Base-by-base conservation (phyloP, 2,329 filamentous ascomycete genomes). In the Ophiostoma montium region DNA sequence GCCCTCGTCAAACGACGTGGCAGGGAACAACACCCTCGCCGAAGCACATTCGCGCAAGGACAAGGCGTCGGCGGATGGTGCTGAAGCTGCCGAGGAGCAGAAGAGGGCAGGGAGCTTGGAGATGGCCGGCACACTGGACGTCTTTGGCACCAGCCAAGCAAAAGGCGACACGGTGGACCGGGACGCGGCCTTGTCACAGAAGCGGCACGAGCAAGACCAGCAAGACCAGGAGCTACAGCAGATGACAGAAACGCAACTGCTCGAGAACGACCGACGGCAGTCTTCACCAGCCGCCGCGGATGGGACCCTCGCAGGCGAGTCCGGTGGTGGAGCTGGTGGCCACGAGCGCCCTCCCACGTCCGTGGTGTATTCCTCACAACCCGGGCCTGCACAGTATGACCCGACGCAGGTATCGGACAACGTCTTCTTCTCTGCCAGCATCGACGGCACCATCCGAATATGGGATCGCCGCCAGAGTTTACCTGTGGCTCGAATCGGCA, bases 391-490 rank as follows among this genome's bases (percentile, higher is more conserved):
- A 3, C 69, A 70, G 33, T 65, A 70, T 53, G 76, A 79, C 53
- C 67, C 70, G 0, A 70, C 72, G 1, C 76, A 78, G 56, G 76
- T 76, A 23, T 86, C 78, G 0, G 79, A 88, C 54, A 84, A 78
- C 5, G 89, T 84, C 0, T 98, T 98, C 62, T 72, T 98, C 47
- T 86, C 89, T 23, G 85, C 92, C 2, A 84, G 86, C 3, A 86
- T 90, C 9, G 84, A 96, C 65, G 89, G 90, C 48, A 82, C 81
- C 0, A 71, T 98, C 41, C 82, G 88, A n/a, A 80, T 98, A 56
- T 98, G 92, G 90, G 94, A 98, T 60, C 72, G 82, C 3, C 80
- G 92, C 18, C 77, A 84, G 54, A 76, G 76, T 1, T 75, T 82
- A 33, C 84, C 90, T 0, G 73, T 95, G 2, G 88, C 92, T 3